Evolutionary conservation across 2,329 filamentous ascomycete species (phyloP).

Genomic region (Daldinia sp.): DNA sequence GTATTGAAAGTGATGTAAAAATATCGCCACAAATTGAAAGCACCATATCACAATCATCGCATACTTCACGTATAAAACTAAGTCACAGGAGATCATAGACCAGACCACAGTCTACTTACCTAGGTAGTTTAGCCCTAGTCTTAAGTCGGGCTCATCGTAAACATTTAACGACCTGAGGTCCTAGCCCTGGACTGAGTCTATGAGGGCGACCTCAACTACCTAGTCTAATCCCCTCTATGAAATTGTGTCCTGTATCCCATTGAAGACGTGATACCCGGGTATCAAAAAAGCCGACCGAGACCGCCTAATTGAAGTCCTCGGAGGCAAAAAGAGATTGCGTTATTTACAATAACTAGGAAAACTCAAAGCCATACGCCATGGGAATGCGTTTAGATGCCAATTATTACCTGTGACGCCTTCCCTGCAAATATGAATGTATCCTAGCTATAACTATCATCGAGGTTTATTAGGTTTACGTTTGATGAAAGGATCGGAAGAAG

Average conservation of each 20-base stretch:
- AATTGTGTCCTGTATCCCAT: not conserved
- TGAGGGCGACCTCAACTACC: conserved; percentile 18
- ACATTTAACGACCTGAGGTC: conserved; percentile 10
- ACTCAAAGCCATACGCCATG: conserved; percentile 21
- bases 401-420: conserved; percentile 9
- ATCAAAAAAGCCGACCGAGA: conserved; percentile 21
- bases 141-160: conserved; percentile 18
- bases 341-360: conserved; percentile 13
- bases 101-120: conserved; percentile 10
- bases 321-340: not conserved
- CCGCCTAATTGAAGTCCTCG: conserved; percentile 6
- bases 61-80: not conserved
- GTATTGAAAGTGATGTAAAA: too few species aligned
- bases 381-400: conserved; percentile 21
- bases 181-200: conserved; percentile 15
- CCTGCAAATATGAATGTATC: conserved; percentile 1
- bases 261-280: conserved; percentile 20
- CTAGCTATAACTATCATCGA: conserved; percentile 21
- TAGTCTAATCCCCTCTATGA: conserved; percentile 18
- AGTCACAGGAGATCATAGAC: not conserved
- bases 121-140: conserved; percentile 10
- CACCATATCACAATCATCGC: not conserved
- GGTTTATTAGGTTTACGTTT: conserved; percentile 48
- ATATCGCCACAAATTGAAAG: not conserved
- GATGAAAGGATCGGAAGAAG: conserved; percentile 47